Evolutionary conservation across 305 asterid species (phyloP).

Genomic region (Solanum chacoense): DNA sequence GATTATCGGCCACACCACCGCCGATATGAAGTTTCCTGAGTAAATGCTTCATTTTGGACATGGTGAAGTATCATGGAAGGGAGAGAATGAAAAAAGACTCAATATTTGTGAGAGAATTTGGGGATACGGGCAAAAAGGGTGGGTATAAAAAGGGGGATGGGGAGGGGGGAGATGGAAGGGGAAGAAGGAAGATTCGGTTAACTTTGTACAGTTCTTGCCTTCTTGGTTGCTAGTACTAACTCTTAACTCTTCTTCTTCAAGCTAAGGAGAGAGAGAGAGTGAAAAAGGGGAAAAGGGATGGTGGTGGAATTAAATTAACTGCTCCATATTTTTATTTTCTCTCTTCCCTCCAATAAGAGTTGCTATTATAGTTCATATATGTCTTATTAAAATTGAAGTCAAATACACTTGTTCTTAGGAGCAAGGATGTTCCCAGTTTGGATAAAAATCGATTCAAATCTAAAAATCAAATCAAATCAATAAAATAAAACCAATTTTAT

Average conservation of each 20-base stretch:
- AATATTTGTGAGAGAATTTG: neutral
- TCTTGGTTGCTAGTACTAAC: neutral
- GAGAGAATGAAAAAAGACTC: neutral
- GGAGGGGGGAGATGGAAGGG: neutral
- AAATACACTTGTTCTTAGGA: neutral
- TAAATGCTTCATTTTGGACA: conserved; percentile 81
- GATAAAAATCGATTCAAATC: too few species aligned
- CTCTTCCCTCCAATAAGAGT: conserved; percentile 4
- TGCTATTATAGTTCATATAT: neutral
- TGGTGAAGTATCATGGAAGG: conserved; percentile 37
- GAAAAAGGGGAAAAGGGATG: neutral
- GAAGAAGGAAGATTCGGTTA: neutral
- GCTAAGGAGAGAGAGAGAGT: neutral
- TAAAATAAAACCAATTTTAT: too few species aligned
- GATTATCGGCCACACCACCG: conserved; percentile 22
- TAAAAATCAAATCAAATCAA: too few species aligned
- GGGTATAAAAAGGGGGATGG: neutral
- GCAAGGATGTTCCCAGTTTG: too few species aligned
- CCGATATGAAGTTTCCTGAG: conserved; percentile 84
- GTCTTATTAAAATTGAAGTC: neutral
- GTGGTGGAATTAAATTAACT: neutral
- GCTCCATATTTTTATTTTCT: neutral
- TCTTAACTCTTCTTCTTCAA: neutral
- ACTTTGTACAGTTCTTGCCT: neutral
- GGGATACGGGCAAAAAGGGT: neutral